Evolutionary conservation across 768 basidiomycete species (phyloP).

Genomic region (Hericium erinaceus): DNA sequence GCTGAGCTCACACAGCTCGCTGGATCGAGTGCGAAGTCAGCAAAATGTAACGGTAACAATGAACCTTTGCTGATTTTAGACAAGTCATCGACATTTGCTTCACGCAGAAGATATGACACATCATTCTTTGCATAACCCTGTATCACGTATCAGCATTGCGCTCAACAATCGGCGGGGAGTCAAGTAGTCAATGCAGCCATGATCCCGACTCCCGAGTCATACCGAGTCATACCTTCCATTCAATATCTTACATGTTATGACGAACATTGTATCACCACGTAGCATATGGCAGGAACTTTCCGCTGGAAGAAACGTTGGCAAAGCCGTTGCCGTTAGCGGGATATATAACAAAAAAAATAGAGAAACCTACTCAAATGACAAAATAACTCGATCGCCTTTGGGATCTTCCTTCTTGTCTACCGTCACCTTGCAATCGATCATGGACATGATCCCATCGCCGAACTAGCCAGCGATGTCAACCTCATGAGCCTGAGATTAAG

Average conservation of each 20-base stretch:
- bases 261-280: conserved; percentile 42
- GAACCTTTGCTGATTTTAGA: too few relatives aligned
- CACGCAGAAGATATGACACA: too few relatives aligned
- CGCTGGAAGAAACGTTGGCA: conserved; percentile 29
- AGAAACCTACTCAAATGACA: conserved; percentile 65
- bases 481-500: background rate
- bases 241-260: background rate
- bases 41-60: too few relatives aligned
- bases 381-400: conserved; percentile 68
- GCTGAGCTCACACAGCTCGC: too few relatives aligned
- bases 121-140: too few relatives aligned
- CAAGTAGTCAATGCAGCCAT: too few relatives aligned
- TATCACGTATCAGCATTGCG: too few relatives aligned
- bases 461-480: conserved; percentile 35
- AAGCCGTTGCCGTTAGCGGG: conserved; percentile 1
- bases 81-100: too few relatives aligned
- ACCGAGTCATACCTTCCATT: background rate
- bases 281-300: conserved; percentile 69
- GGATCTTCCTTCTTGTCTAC: conserved; percentile 64
- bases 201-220: too few relatives aligned
- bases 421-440: conserved; percentile 74
- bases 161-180: too few relatives aligned
- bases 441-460: conserved; percentile 83
- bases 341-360: background rate
- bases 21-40: too few relatives aligned